Evolutionary conservation across 2,329 filamentous ascomycete genomes (phyloP), one percentile per base, ranked within the genome.

Genomic region (Atkinsonella hypoxylon): DNA sequence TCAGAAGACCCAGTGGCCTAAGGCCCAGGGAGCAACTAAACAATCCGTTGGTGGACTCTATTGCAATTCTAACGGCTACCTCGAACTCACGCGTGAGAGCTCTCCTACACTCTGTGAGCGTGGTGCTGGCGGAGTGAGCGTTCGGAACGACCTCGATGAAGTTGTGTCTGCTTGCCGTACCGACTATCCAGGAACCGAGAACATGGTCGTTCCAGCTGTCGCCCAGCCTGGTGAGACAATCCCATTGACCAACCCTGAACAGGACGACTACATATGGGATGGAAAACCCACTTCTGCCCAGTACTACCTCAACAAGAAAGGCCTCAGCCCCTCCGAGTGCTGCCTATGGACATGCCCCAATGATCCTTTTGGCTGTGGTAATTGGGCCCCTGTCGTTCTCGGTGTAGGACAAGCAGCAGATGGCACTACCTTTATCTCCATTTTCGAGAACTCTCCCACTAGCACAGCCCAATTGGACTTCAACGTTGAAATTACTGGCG

Each of bases 241-340:
- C 54, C 69, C 74, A 36, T 71, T 98, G 57, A 88, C 87, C 64
- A 91, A 88, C 74, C 86, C 91, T 45, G 71, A 85, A 57, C 81
- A 83, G 53, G 64, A 66, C 46, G 95, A 91, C 75, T 97, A 89
- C 74, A 70, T 75, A 54, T 95, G 88, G 87, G 59, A 87, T 61
- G 79, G 79, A 59, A 77, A 78, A 66, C 60, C 71, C 47, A 97
- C 93, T 48, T 90, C 88, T 45, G 90, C 90, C 43, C 93, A 97
- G 72, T 97, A 95, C 78, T 98, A 98, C 66, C 79, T 97, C 70
- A 97, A 97, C 79, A 86, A 86, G 61, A 77, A 80, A 59, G 89
- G 89, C 54, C 73, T 85, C 49, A 60, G 69, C 17, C 70, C 81
- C 52, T 66, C 81, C 57, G 70, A 90, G 12, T 87, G 80, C 47